Evolutionary conservation across 495 filamentous ascomycete species (phyloP).

Genomic region (Penicillium cosmopolitanum): DNA sequence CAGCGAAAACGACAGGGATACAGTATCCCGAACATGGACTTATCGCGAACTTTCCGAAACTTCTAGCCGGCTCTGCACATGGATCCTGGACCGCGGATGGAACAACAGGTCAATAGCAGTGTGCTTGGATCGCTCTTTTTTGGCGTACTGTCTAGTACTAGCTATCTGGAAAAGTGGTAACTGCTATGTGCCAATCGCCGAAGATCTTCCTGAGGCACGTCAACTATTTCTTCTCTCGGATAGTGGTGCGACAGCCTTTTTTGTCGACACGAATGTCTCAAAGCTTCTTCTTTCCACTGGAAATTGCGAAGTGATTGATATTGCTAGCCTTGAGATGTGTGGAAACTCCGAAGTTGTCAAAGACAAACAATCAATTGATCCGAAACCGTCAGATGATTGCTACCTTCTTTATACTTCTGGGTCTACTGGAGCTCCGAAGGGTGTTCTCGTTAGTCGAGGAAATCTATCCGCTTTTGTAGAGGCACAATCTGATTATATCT

Average conservation of each 20-base stretch:
- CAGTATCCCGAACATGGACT: conserved; percentile 7
- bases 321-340: neutral
- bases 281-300: neutral
- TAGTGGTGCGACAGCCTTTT: conserved; percentile 26
- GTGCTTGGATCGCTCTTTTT: conserved; percentile 8
- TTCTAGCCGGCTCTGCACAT: conserved; percentile 7
- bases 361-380: neutral
- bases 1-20: neutral
- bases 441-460: conserved; percentile 39
- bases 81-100: conserved; percentile 1
- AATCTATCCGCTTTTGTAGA: conserved; percentile 11
- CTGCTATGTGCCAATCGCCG: conserved; percentile 63
- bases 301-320: neutral
- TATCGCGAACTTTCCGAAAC: conserved; percentile 13
- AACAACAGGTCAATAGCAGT: conserved; percentile 1
- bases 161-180: conserved; percentile 53
- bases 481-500: neutral
- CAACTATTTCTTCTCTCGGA: conserved; percentile 23
- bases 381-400: conserved; percentile 23
- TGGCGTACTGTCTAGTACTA: conserved; percentile 28
- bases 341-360: neutral
- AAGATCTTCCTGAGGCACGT: conserved; percentile 31
- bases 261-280: conserved; percentile 9
- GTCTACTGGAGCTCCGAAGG: conserved; percentile 51
- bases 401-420: conserved; percentile 52